Evolutionary conservation across 805 yeast genomes (phyloP), one percentile per base, ranked within the genome.

Genomic region (Candida ortonii): DNA sequence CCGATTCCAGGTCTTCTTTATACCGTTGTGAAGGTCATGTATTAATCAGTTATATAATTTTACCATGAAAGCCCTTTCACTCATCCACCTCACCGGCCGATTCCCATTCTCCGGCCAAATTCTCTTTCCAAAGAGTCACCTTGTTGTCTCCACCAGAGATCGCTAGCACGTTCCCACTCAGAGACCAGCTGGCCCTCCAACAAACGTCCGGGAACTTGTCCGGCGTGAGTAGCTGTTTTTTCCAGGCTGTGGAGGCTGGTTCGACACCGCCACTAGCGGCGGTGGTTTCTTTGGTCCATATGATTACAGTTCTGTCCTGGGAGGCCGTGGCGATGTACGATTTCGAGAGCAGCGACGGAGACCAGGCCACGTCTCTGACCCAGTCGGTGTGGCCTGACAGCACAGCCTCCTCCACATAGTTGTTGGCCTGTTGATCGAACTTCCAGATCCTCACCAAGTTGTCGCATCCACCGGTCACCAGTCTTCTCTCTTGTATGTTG

Each of bases 331-430:
- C 98, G 51, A 93, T 84, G 59, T 88, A 90, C 10, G 95, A 80
- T 49, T 85, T 82, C 29, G 86, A 74, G 43, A 93, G 72, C 30
- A 86, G 78, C 2, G 95, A 80, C 30, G 97, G 96, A 14, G 96
- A 87, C 98, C 98, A 93, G 4, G 95, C 87, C 41, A 90, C 97
- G 59, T 93, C 99, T 62, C 98, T 80, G 21, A 93, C 97, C 99
- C 99, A 93, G 62, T 93, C 98, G 12, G 85, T 71, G 62, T 93
- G 98, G 25, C 97, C 98, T 44, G 79, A 80, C 35, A 93, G 72
- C 17, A 77, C 73, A 26, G 80, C 80, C 60, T 90, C 96, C 51
- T 80, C 72, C 16, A 71, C 71, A 57, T 84, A 87, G 17, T 73
- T 73, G 47, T 71, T 73, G 29, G 53, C 50, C 6, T 71, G 62